These are phyloP conservation scores for Alopecurus myosuroides DNA, from an alignment of 176 grass and related monocot species.

Conservation along the genomic window DNA sequence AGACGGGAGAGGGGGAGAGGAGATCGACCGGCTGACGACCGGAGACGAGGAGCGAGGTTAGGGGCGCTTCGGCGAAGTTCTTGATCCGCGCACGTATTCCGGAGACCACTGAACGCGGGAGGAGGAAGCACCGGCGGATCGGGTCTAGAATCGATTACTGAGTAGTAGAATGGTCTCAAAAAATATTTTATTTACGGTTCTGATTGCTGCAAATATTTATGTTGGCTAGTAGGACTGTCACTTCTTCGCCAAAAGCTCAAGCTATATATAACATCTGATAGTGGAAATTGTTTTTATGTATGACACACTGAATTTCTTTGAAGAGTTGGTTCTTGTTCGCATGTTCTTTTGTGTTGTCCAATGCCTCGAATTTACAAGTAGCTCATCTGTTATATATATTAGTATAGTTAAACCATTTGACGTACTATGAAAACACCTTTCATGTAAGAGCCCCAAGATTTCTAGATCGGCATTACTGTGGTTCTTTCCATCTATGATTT, in stretches of 20 bases:
- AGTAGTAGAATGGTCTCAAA: not conserved
- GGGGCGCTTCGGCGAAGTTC: no score
- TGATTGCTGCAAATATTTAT: constrained; percentile 17
- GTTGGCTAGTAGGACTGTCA: not conserved
- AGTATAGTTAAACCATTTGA: not conserved
- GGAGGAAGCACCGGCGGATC: no score
- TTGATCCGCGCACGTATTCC: no score
- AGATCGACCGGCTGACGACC: no score
- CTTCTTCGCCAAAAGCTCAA: constrained; percentile 25
- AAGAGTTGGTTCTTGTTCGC: not conserved
- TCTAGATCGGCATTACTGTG: not conserved
- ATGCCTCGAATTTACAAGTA: not conserved
- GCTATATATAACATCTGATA: constrained; percentile 25
- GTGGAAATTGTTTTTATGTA: not conserved
- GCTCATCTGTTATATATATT: not conserved
- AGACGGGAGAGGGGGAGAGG: no score
- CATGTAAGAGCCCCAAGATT: no score
- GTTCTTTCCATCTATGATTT: constrained; percentile 8
- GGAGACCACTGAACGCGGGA: no score
- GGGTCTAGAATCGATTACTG: not conserved
- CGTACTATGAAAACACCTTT: not conserved
- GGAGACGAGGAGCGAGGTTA: no score
- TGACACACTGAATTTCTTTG: no score
- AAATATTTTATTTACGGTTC: not conserved
- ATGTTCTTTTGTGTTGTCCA: not conserved